Evolutionary conservation across 148 eudicot genomes (phyloP).

Genomic region (Gaultheria prostrata): DNA sequence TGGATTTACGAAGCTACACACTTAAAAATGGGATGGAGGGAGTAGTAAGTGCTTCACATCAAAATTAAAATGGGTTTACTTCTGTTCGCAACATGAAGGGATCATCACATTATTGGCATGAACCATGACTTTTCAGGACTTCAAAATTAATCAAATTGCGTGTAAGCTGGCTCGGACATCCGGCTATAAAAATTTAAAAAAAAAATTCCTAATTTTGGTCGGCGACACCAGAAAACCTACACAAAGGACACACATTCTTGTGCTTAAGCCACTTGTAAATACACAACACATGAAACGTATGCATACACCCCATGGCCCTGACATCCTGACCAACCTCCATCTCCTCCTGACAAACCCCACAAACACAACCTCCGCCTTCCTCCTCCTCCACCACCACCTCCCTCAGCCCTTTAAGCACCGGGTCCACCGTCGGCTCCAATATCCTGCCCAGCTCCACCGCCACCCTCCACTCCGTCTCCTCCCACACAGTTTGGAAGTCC

Average conservation of each 20-base stretch:
- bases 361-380: background rate
- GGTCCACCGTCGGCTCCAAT: background rate
- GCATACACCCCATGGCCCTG: slow-evolving; percentile 1
- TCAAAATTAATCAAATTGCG: no score
- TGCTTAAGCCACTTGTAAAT: slow-evolving; percentile 5
- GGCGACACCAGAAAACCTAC: background rate
- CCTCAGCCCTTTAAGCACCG: background rate
- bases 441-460: background rate
- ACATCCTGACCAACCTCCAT: background rate
- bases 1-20: no score
- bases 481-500: background rate
- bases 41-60: no score
- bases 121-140: no score
- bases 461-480: background rate
- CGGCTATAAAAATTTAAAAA: no score
- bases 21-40: no score
- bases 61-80: no score
- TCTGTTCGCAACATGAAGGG: no score
- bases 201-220: no score
- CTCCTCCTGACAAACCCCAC: slow-evolving; percentile 14
- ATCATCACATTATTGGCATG: no score
- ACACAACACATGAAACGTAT: background rate
- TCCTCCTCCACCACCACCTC: background rate
- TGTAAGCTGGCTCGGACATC: no score
- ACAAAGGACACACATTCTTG: background rate